phyloP scores from a whole-genome alignment of 805 yeast species.

The Saccharomycopsis vini region DNA sequence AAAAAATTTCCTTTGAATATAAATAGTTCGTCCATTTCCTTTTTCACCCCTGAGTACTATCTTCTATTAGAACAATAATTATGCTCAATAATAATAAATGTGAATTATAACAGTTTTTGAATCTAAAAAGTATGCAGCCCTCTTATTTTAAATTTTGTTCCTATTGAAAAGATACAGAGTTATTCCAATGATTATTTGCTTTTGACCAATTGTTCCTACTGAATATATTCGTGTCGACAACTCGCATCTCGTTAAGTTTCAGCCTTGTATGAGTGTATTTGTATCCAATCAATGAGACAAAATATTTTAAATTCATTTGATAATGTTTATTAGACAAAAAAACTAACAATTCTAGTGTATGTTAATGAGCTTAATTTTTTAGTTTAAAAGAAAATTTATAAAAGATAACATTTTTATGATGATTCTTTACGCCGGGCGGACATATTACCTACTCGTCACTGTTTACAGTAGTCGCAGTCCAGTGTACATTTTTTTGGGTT shows the following conservation, averaged over 20 bases:
- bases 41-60: too few species aligned
- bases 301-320: neutral
- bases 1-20: too few species aligned
- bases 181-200: constrained; percentile 18
- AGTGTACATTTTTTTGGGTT: constrained; percentile 19
- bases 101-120: too few species aligned
- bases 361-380: neutral
- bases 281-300: too few species aligned
- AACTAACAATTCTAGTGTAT: neutral
- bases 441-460: constrained; percentile 10
- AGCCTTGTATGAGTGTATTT: constrained; percentile 20
- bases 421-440: constrained; percentile 21
- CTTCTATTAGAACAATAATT: too few species aligned
- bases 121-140: too few species aligned
- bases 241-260: constrained; percentile 19
- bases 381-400: neutral
- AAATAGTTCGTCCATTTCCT: too few species aligned
- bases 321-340: neutral
- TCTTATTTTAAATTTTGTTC: too few species aligned
- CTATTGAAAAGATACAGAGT: too few species aligned
- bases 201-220: constrained; percentile 19
- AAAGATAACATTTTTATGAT: constrained; percentile 5
- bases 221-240: constrained; percentile 19
- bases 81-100: too few species aligned
- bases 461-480: constrained; percentile 15